Evolutionary conservation across 2,329 filamentous ascomycete species (phyloP).

Genomic region (Mariannaea sp.): DNA sequence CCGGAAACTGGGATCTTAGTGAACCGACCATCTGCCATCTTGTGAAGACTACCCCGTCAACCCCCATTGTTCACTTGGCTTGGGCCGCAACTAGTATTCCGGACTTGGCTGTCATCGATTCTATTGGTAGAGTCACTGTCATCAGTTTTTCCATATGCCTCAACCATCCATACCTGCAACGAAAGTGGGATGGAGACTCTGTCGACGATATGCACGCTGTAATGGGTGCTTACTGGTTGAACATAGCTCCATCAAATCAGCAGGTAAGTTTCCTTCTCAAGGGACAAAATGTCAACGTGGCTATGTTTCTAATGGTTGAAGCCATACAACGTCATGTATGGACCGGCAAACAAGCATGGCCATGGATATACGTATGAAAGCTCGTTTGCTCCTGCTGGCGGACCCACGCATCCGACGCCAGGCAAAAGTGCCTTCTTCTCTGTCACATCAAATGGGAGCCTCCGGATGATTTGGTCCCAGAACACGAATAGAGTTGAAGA

Average conservation of each 20-base stretch:
- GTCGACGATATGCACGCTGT: conserved; percentile 76
- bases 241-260: conserved; percentile 55
- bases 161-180: conserved; percentile 69
- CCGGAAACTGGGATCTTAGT: conserved; percentile 77
- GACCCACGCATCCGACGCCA: conserved; percentile 73
- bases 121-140: conserved; percentile 76
- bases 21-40: conserved; percentile 69
- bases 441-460: conserved; percentile 72
- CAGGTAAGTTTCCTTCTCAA: conserved; percentile 38
- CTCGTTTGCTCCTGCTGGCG: conserved; percentile 66
- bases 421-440: conserved; percentile 76
- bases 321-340: conserved; percentile 54
- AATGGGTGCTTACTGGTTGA: conserved; percentile 86
- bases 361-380: conserved; percentile 72
- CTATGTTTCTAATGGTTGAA: conserved; percentile 14
- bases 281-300: neutral
- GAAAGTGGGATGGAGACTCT: conserved; percentile 68
- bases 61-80: conserved; percentile 76
- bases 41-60: conserved; percentile 65
- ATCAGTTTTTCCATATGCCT: conserved; percentile 72
- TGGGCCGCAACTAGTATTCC: conserved; percentile 76
- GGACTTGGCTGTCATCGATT: conserved; percentile 84
- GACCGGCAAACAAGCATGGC: conserved; percentile 67
- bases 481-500: conserved; percentile 74
- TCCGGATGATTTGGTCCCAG: conserved; percentile 80